Base-by-base conservation (phyloP, 345 rosid genomes). In the Durio zibethinus region DNA sequence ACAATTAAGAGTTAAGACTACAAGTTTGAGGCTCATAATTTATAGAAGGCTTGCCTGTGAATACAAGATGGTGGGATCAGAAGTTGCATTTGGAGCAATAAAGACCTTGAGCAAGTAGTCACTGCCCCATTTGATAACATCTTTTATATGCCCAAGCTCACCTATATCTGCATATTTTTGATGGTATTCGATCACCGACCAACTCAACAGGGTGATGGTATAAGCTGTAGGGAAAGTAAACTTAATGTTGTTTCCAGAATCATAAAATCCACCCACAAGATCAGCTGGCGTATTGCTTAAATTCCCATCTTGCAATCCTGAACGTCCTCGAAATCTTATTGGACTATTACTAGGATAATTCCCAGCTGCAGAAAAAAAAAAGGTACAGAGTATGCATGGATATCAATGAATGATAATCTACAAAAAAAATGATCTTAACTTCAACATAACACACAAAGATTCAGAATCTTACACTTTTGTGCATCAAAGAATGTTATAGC, bases 401-500 rank as follows among this genome's bases (percentile, higher is more conserved):
- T n/a, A 47, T 47, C 38, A 45, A 52, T 45, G 29, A 67, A 2
- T 7, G 27, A n/a, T 59, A 59, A 29, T 42, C 12, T 23, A 35
- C 27, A 57, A 72, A 20, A 43, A 33, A 35, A 29, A 27, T 48
- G 60, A 56, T 60, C 15, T 40, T 23, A 15, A 20, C 7, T 12
- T 14, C 63, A 25, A 12, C 12, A 23, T 7, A 42, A 60, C 4
- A 16, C 42, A 59, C 4, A 25, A n/a, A 5, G 36, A 59, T 7
- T 23, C 11, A 38, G 72, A 67, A 8, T 20, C 25, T 76, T 84
- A 90, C 92, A 90, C 74, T 86, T 87, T 73, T 89, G 94, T 20
- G 90, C 92, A 81, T 89, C 92, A 33, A 89, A 90, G 78, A 90
- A 90, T 20, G 79, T 83, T 25, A 90, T 83, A 60, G 92, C 89